These are phyloP conservation scores for Fagus sylvatica DNA, from an alignment of 306 rosid genomes.

Conservation along the genomic window DNA sequence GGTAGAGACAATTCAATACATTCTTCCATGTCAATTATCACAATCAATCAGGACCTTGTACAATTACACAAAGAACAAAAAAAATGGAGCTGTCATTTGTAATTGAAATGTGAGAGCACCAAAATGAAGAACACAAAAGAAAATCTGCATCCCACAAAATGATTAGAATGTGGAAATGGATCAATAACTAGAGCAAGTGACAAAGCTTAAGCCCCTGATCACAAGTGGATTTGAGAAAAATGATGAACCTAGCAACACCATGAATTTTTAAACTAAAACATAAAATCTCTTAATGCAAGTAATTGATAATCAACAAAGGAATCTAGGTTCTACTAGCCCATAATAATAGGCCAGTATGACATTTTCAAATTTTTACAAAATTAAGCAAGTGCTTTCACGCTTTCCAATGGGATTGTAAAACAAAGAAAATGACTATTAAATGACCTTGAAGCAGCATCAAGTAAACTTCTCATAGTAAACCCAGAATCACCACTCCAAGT, in stretches of 20 bases:
- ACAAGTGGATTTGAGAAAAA: background rate
- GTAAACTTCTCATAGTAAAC: slow-evolving; percentile 72
- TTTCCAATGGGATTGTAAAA: background rate
- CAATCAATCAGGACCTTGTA: slow-evolving; percentile 6
- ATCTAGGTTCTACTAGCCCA: background rate
- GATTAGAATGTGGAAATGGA: background rate
- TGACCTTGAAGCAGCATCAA: slow-evolving; percentile 89
- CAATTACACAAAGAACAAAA: background rate
- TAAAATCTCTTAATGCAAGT: background rate
- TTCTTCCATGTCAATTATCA: slow-evolving; percentile 14
- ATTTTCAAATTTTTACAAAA: background rate
- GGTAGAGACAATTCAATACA: background rate
- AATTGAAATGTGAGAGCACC: slow-evolving; percentile 7
- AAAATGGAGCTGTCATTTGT: slow-evolving; percentile 2
- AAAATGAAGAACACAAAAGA: background rate
- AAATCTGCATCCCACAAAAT: background rate
- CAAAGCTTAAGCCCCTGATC: background rate
- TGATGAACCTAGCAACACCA: background rate
- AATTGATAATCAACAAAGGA: background rate
- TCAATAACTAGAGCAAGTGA: background rate
- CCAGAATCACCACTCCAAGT: slow-evolving; percentile 78
- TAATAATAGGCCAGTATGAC: background rate
- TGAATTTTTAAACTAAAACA: background rate
- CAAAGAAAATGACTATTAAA: background rate
- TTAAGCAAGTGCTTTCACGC: background rate